These are phyloP conservation scores for Gypsophila paniculata DNA, from an alignment of 179 eudicot genomes.

Conservation along the genomic window DNA sequence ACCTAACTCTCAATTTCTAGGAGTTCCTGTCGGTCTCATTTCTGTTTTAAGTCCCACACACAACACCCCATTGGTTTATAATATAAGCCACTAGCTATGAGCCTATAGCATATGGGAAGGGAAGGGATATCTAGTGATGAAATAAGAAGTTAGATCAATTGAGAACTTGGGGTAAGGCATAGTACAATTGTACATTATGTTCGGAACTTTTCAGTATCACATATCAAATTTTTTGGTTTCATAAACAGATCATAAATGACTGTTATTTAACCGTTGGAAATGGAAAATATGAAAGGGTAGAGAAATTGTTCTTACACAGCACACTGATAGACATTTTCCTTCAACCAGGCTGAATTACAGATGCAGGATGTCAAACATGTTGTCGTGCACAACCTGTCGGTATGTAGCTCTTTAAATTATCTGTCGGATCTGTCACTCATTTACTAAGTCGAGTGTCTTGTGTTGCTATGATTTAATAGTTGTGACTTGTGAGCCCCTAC, in stretches of 20 bases:
- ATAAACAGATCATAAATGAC: too few relatives aligned
- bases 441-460: neutral
- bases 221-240: too few relatives aligned
- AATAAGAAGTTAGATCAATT: neutral
- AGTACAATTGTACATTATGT: too few relatives aligned
- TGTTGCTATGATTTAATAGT: neutral
- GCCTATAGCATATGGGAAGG: too few relatives aligned
- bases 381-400: conserved; percentile 89
- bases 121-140: neutral
- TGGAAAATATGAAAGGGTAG: neutral
- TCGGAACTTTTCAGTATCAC: too few relatives aligned
- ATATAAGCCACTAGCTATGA: too few relatives aligned
- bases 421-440: neutral
- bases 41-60: too few relatives aligned
- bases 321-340: conserved; percentile 19
- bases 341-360: conserved; percentile 70
- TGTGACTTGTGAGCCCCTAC: neutral
- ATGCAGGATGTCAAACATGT: conserved; percentile 91
- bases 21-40: too few relatives aligned
- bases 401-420: conserved; percentile 35
- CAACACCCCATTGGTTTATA: too few relatives aligned
- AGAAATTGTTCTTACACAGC: neutral
- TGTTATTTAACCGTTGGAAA: neutral
- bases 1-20: too few relatives aligned
- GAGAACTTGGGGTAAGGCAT: too few relatives aligned